phyloP scores from a whole-genome alignment of 495 filamentous ascomycete genomes.

The Trichoderma orchidacearum region DNA sequence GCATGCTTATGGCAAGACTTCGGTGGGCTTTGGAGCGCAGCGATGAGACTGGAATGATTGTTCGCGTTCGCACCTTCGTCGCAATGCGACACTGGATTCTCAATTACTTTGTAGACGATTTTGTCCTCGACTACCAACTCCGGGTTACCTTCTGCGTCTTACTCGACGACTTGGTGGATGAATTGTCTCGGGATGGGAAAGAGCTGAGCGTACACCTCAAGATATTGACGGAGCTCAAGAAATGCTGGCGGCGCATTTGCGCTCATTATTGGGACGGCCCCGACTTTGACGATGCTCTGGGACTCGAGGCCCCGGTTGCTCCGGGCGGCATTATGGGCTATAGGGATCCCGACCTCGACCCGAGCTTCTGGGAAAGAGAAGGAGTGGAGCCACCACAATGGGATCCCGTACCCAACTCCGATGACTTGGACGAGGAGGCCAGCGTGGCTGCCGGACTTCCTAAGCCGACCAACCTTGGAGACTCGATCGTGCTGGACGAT shows the following conservation, averaged over 20 bases:
- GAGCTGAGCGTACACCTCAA: conserved; percentile 68
- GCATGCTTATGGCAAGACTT: conserved; percentile 71
- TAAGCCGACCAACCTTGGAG: conserved; percentile 27
- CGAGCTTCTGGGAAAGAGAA: conserved; percentile 27
- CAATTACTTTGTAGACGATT: conserved; percentile 96
- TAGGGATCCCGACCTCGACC: conserved; percentile 37
- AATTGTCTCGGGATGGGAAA: conserved; percentile 24
- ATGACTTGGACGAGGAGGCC: conserved; percentile 11
- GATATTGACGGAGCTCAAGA: conserved; percentile 86
- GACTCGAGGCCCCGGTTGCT: conserved; percentile 53
- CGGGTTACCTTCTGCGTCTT: conserved; percentile 68
- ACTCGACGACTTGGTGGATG: conserved; percentile 62
- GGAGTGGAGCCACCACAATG: conserved; percentile 26
- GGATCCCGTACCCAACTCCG: conserved; percentile 16
- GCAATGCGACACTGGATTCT: conserved; percentile 95
- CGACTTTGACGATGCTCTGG: conserved; percentile 41
- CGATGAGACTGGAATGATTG: conserved; percentile 80
- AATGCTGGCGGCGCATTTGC: conserved; percentile 91
- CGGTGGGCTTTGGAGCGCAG: conserved; percentile 72
- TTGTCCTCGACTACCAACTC: conserved; percentile 68
- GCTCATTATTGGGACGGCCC: conserved; percentile 73
- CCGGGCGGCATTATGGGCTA: conserved; percentile 57
- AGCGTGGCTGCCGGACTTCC: conserved; percentile 36
- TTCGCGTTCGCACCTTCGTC: conserved; percentile 89
- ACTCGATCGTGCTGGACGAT: conserved; percentile 22